Conservation (phyloP, 2,329 filamentous ascomycete genomes). For the Alternaria atra region DNA sequence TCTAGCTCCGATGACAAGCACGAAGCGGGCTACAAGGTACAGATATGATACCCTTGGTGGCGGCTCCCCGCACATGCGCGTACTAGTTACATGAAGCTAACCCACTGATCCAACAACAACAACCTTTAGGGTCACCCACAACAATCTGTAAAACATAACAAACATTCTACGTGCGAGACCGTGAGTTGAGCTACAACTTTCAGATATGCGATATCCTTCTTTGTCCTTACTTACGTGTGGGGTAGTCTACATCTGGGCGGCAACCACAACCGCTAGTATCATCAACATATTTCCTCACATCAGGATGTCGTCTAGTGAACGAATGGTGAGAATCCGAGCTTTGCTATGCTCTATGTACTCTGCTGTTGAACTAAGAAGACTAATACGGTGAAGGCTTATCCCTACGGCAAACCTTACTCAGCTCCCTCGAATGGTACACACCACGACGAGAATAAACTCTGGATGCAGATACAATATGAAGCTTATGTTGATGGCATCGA, state of each 20-base stretch:
- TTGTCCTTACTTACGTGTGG: background rate
- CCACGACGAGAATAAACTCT: slow-evolving; percentile 2
- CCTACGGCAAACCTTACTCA: slow-evolving; percentile 3
- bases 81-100: slow-evolving; percentile 1
- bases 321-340: background rate
- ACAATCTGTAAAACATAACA: background rate
- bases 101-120: background rate
- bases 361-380: too few species aligned
- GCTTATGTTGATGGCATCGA: slow-evolving; percentile 35
- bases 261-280: background rate
- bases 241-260: background rate
- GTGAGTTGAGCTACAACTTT: background rate
- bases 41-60: background rate
- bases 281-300: background rate
- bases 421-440: background rate
- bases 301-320: slow-evolving; percentile 1
- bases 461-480: slow-evolving; percentile 22
- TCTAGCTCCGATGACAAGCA: background rate
- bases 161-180: background rate
- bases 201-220: background rate
- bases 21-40: background rate
- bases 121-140: background rate
- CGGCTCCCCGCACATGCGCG: slow-evolving; percentile 4
- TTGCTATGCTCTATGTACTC: background rate
- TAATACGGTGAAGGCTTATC: slow-evolving; percentile 1